Evolutionary conservation across 345 rosid species (phyloP), one percentile per base, ranked within the genome.

Genomic region (Pugionium cornutum): DNA sequence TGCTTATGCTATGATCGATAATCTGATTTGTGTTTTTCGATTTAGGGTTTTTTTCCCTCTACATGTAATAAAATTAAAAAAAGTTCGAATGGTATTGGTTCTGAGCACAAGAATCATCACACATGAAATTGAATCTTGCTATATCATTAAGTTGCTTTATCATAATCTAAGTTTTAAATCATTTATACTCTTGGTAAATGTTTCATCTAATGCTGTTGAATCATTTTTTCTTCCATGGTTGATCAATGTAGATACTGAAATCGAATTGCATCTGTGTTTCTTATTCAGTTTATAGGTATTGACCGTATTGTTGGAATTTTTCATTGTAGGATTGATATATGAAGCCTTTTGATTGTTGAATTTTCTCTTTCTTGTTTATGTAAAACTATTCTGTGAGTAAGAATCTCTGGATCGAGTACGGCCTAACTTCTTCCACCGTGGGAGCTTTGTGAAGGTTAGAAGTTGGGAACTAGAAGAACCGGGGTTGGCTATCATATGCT

Each of bases 391-490:
- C 3, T 64, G 39, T 36, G 58, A 64, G 69, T 42, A 41, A n/a
- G 64, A 41, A n/a, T 6, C 7, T 55, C 1, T 8, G 50, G 36
- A 3, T 58, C 36, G 42, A 30, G 27, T 30, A 9, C 50, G 36
- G 48, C 50, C 27, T 29, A 42, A 7, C 25, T 25, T 61, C 7
- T 62, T 62, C 43, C 45, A 28, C n/a, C 58, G 9, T 29, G 7
- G 25, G 34, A 66, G 53, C 46, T 57, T 2, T 10, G 42, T 65
- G 66, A 72, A 47, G 42, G 9, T 72, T 30, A 47, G 18, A 18
- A 36, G 51, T 48, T 72, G 1, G 35, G 47, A 58, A 41, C 49
- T 56, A 27, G 39, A 31, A 50, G 53, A 28, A 6, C 2, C 8
- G 0, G 42, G 3, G 31, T 46, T 54, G 50, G 30, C 4, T 32